Evolutionary conservation across 2,329 filamentous ascomycete species (phyloP), one percentile per base, ranked within the genome.

Genomic region (Dactylonectria estremocensis): DNA sequence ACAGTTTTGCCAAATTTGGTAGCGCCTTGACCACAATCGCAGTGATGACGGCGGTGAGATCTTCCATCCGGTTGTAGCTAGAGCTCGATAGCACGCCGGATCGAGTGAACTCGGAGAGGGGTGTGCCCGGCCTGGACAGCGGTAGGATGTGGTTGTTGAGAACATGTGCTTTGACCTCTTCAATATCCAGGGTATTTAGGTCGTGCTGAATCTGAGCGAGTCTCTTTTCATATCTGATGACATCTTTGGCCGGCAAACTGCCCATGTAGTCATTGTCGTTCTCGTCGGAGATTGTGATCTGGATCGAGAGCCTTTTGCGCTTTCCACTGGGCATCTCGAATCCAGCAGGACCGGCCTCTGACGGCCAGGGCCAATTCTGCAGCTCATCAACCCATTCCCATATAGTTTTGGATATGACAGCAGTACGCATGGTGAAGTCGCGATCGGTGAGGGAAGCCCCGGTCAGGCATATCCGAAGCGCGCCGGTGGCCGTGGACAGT

Each of bases 11-110:
- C 48, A 98, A 83, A 66, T 93, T 91, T 1, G 96, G 96, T 20
- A 99, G 86, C 3, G 94, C 90, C 77, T 96, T 93, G n/a, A 99
- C 83, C 18, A 97, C 93, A 37, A 95, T 97, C 31, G 95, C 93
- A 1, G 96, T 98, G 64, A 98, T 89, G 53, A 98, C 88, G 24
- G 95, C 94, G 9, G 94, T 95, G 75, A 97, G 90, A 79, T 98
- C 96, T 74, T 96, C 95, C 85, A 98, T 89, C 68, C 88, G 91
- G 69, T 88, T 89, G 80, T 93, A 93, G 54, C 79, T 83, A 2
- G 89, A 83, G 75, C 83, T 75, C 69, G 85, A 79, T 53, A 85
- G 83, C 11, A 85, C 85, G 11, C 82, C 74, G 3, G 69, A 69
- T 35, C 68, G 74, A 22, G 74, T 75, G 18, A 78, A 77, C 56